Evolutionary conservation across 139 green algal species (phyloP), one percentile per base, ranked within the genome.

Genomic region (Micractinium sp.): DNA sequence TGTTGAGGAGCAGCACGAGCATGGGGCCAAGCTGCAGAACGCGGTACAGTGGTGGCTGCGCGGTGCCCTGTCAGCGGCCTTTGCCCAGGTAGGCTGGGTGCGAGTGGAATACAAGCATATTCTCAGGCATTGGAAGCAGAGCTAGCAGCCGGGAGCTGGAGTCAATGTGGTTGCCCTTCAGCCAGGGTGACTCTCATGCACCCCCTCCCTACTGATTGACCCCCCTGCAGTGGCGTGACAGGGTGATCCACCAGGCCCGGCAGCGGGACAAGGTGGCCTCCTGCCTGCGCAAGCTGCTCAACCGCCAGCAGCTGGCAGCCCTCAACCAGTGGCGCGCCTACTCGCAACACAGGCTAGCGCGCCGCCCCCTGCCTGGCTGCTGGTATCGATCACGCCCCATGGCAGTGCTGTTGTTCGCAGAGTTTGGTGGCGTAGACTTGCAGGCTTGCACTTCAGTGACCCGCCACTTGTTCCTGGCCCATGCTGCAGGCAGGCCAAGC

Each of bases 281-380:
- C 47, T 74, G 80, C 67, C 71, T 90, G 71, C 38, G 82, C 67
- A 39, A 67, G 47, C 81, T 90, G 69, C 25, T 90, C 3, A 77
- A 90, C 67, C 60, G 35, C 56, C 77, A 78, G 53, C 88, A 78
- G 81, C 29, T 61, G 61, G 71, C 82, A 23, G 88, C 88, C 1
- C 82, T 88, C 81, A 82, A 36, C 39, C 77, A 82, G 39, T 82
- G 77, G 77, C 77, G 39, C 25, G 39, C 36, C 25, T 82, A 60
- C 39, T 9, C n/a, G 27, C 23, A 60, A 22, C 53, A 81, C 75
- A 81, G 75, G 75, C 67, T 33, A 75, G 67, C 67, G 5, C 31
- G 67, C 67, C 4, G 63, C 19, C 20, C 20, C 16, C 16, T 27
- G 63, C 19, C 9, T 80, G 74, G 35, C 19, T 13, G 12, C 15